phyloP scores from a whole-genome alignment of 2,329 filamentous ascomycete species.

The Penicillium glabrum region DNA sequence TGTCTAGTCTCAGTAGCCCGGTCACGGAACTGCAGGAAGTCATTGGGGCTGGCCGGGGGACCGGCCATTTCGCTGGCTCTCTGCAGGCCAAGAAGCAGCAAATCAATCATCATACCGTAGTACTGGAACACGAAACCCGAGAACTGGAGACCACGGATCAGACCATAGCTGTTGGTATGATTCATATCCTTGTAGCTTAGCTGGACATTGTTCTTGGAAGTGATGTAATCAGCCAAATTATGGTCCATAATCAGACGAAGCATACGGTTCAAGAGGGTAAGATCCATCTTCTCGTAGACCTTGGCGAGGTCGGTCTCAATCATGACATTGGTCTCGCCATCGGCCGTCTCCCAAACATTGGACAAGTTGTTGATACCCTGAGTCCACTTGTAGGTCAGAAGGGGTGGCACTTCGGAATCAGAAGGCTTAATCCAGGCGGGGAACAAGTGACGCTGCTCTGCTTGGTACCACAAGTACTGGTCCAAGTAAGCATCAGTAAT shows the following conservation, averaged over 20 bases:
- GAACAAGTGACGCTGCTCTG: slow-evolving; percentile 94
- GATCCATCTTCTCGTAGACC: slow-evolving; percentile 98
- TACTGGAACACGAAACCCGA: slow-evolving; percentile 99
- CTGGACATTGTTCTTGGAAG: slow-evolving; percentile 98
- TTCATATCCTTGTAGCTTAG: slow-evolving; percentile 99
- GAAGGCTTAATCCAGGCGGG: slow-evolving; percentile 99
- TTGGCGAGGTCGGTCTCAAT: slow-evolving; percentile 98
- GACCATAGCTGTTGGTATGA: slow-evolving; percentile 96
- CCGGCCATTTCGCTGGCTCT: slow-evolving; percentile 98
- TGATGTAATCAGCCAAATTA: slow-evolving; percentile 98
- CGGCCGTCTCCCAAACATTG: slow-evolving; percentile 88
- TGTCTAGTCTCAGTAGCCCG: slow-evolving; percentile 88
- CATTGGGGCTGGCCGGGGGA: slow-evolving; percentile 88
- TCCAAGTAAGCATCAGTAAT: slow-evolving; percentile 98
- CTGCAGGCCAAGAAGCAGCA: slow-evolving; percentile 87
- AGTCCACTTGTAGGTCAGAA: slow-evolving; percentile 97
- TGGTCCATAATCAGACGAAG: slow-evolving; percentile 98
- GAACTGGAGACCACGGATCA: slow-evolving; percentile 97
- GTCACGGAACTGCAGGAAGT: slow-evolving; percentile 96
- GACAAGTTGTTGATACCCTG: slow-evolving; percentile 98
- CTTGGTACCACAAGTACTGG: slow-evolving; percentile 99
- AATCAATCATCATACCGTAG: slow-evolving; percentile 92
- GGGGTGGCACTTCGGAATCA: slow-evolving; percentile 92
- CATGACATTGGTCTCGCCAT: slow-evolving; percentile 98
- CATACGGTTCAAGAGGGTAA: slow-evolving; percentile 90